Evolutionary conservation across 2,329 filamentous ascomycete species (phyloP).

Genomic region (Teratosphaeria zuluensis): DNA sequence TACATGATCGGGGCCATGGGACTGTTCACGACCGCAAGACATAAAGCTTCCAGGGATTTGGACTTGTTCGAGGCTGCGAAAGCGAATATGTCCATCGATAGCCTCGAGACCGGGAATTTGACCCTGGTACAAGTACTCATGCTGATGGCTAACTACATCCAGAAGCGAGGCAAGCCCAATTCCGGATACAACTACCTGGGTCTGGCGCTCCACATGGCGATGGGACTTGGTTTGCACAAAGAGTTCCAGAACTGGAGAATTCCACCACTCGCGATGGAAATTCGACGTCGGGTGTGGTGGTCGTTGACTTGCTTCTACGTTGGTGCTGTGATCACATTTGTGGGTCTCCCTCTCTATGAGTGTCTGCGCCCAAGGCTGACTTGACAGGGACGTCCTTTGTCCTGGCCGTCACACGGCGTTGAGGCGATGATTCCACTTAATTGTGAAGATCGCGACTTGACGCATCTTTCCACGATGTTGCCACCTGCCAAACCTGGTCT

Average conservation of each 20-base stretch:
- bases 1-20: constrained; percentile 39
- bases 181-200: constrained; percentile 42
- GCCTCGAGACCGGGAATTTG: constrained; percentile 41
- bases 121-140: constrained; percentile 39
- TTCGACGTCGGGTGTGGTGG: constrained; percentile 28
- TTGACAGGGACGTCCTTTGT: constrained; percentile 25
- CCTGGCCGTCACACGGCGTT: constrained; percentile 35
- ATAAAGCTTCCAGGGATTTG: constrained; percentile 31
- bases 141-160: constrained; percentile 40
- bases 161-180: constrained; percentile 44
- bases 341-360: constrained; percentile 20
- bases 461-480: constrained; percentile 17
- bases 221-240: constrained; percentile 42
- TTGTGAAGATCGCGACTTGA: constrained; percentile 36
- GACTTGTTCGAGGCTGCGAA: constrained; percentile 39
- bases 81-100: constrained; percentile 35
- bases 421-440: constrained; percentile 37
- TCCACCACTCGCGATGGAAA: constrained; percentile 28
- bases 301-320: constrained; percentile 37
- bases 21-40: constrained; percentile 31
- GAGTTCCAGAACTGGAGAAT: constrained; percentile 41
- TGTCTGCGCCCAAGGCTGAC: background rate
- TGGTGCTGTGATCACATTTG: constrained; percentile 43
- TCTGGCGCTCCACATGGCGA: constrained; percentile 40
- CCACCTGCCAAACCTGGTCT: constrained; percentile 13